These are phyloP conservation scores for Rhodofomes roseus DNA, from an alignment of 1,284 basidiomycete species.

Conservation along the genomic window DNA sequence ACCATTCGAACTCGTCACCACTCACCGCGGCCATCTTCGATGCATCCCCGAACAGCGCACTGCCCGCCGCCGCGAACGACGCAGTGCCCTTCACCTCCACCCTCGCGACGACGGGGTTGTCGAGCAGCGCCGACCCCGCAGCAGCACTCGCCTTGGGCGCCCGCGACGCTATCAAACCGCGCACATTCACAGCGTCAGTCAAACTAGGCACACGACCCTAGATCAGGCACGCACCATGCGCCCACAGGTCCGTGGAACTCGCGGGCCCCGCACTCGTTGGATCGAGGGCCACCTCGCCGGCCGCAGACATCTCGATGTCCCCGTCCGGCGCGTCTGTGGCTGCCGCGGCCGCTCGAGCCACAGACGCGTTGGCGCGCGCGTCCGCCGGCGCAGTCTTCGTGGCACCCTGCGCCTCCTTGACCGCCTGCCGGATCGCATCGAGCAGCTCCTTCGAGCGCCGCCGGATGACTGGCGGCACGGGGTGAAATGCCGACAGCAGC, in stretches of 20 bases:
- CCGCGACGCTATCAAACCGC: constrained; percentile 9
- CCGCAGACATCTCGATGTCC: not conserved
- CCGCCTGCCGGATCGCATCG: constrained; percentile 50
- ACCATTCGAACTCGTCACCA: not conserved
- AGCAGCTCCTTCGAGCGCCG: constrained; percentile 60
- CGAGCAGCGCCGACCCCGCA: constrained; percentile 23
- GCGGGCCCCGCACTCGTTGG: not conserved
- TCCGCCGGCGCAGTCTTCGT: constrained; percentile 1
- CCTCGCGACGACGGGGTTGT: constrained; percentile 9
- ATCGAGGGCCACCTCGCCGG: not conserved
- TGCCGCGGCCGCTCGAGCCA: too few relatives aligned
- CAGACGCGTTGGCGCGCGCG: not conserved
- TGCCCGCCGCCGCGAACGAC: constrained; percentile 30
- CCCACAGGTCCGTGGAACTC: constrained; percentile 19
- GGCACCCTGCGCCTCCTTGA: constrained; percentile 32
- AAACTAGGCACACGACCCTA: not conserved
- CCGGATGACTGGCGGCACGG: constrained; percentile 58
- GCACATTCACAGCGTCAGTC: not conserved
- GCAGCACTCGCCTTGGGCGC: constrained; percentile 10
- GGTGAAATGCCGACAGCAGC: constrained; percentile 52
- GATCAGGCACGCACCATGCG: constrained; percentile 17
- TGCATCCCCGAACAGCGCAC: constrained; percentile 37
- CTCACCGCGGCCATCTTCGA: not conserved
- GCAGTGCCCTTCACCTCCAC: not conserved
- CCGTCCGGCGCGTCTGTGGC: not conserved